phyloP scores from a whole-genome alignment of 2,329 filamentous ascomycete genomes.

The Ophiostoma tasmaniense region DNA sequence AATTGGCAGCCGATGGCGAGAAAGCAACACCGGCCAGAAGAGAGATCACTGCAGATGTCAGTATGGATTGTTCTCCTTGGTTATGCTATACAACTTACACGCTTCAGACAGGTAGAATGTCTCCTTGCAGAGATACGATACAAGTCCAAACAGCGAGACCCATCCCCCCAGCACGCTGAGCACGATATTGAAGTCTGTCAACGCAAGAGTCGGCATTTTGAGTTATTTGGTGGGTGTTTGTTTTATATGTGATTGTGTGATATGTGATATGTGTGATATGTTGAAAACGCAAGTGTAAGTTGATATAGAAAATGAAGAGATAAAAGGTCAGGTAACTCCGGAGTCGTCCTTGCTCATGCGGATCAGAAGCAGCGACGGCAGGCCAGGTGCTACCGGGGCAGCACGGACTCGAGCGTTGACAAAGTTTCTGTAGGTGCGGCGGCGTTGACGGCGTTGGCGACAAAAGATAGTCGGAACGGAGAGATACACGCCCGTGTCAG shows the following conservation, averaged over 20 bases:
- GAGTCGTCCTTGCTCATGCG: slow-evolving; percentile 33
- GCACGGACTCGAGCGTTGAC: slow-evolving; percentile 14
- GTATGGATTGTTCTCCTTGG: neutral
- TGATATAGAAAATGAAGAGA: neutral
- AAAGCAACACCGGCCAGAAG: slow-evolving; percentile 70
- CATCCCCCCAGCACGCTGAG: slow-evolving; percentile 76
- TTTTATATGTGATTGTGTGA: no score
- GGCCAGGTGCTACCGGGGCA: slow-evolving; percentile 22
- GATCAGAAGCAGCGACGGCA: slow-evolving; percentile 20
- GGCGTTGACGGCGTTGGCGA: neutral
- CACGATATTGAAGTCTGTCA: slow-evolving; percentile 74
- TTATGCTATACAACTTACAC: slow-evolving; percentile 37
- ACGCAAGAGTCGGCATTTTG: slow-evolving; percentile 34
- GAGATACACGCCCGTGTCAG: slow-evolving; percentile 9
- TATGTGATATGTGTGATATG: no score
- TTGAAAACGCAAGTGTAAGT: no score
- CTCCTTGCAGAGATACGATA: slow-evolving; percentile 85
- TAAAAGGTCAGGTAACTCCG: slow-evolving; percentile 26
- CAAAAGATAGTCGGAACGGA: neutral
- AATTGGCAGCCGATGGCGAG: slow-evolving; percentile 67
- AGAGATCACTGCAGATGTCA: slow-evolving; percentile 58
- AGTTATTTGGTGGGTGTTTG: neutral
- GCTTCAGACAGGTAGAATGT: slow-evolving; percentile 87
- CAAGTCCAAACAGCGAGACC: slow-evolving; percentile 80
- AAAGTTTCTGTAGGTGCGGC: neutral